Conservation (phyloP, 2,329 filamentous ascomycete genomes). For the Penicillium sp. region DNA sequence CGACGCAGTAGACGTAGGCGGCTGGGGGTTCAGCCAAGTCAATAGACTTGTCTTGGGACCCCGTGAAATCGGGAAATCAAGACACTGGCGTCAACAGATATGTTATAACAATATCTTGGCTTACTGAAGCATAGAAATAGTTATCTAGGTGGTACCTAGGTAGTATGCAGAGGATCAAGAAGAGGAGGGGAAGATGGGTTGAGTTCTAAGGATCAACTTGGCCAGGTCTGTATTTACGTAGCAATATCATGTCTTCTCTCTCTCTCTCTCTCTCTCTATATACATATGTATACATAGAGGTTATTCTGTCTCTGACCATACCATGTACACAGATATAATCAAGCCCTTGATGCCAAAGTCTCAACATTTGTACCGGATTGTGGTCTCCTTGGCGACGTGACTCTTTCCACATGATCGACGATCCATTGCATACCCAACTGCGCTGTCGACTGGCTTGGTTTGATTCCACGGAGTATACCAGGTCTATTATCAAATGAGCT, state of each 20-base stretch:
- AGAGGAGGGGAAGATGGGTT: background rate
- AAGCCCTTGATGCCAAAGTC: background rate
- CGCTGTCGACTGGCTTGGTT: background rate
- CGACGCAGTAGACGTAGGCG: conserved; percentile 9
- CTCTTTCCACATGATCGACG: conserved; percentile 11
- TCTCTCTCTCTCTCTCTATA: background rate
- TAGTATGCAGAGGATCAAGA: background rate
- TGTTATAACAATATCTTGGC: background rate
- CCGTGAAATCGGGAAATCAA: background rate
- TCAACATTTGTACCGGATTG: conserved; percentile 3
- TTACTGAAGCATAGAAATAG: background rate
- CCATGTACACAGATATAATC: background rate
- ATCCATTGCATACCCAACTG: conserved; percentile 20
- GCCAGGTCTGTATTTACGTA: background rate
- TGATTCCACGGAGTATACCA: background rate
- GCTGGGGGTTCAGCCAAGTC: conserved; percentile 9
- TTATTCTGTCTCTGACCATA: background rate
- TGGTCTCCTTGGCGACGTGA: conserved; percentile 16
- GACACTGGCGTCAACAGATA: background rate
- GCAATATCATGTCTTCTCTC: background rate
- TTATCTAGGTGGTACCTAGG: background rate
- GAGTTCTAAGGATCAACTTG: background rate
- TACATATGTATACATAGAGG: too few relatives aligned
- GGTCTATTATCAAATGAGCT: background rate
- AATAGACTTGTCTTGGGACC: conserved; percentile 9